Percentiles rank a stretch among this genome's conserved stretches.
These are phyloP conservation scores for Colletotrichum chrysophilum DNA, from an alignment of 2,329 filamentous ascomycete species.

Conservation along the genomic window DNA sequence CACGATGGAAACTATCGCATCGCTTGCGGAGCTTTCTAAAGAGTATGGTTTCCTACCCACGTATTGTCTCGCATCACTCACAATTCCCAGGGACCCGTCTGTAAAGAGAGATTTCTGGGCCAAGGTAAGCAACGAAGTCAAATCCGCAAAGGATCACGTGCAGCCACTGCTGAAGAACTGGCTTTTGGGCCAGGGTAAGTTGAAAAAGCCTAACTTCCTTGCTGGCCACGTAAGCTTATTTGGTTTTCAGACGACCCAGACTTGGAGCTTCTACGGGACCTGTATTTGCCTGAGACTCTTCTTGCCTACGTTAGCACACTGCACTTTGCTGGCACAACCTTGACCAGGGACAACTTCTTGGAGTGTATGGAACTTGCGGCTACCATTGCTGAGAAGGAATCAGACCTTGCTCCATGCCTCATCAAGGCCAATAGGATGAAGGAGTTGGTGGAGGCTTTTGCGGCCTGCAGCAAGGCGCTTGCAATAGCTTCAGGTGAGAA, in stretches of 20 bases:
- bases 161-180: slow-evolving; percentile 68
- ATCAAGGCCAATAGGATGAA: slow-evolving; percentile 70
- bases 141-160: slow-evolving; percentile 60
- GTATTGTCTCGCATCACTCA: slow-evolving; percentile 28
- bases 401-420: slow-evolving; percentile 70
- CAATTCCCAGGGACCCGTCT: slow-evolving; percentile 30
- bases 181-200: slow-evolving; percentile 64
- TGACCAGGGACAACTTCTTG: slow-evolving; percentile 78
- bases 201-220: neutral
- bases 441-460: slow-evolving; percentile 79
- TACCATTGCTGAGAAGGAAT: slow-evolving; percentile 72
- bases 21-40: slow-evolving; percentile 54
- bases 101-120: slow-evolving; percentile 56
- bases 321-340: slow-evolving; percentile 76
- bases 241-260: slow-evolving; percentile 42
- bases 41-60: slow-evolving; percentile 47
- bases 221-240: neutral
- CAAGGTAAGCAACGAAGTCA: slow-evolving; percentile 59
- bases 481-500: slow-evolving; percentile 62
- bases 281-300: slow-evolving; percentile 85
- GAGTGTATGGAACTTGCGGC: slow-evolving; percentile 88
- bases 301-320: slow-evolving; percentile 84
- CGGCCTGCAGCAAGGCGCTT: slow-evolving; percentile 76
- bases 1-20: slow-evolving; percentile 69
- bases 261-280: slow-evolving; percentile 69